phyloP scores from a whole-genome alignment of 306 rosid genomes.

The Heteromeles arbutifolia region DNA sequence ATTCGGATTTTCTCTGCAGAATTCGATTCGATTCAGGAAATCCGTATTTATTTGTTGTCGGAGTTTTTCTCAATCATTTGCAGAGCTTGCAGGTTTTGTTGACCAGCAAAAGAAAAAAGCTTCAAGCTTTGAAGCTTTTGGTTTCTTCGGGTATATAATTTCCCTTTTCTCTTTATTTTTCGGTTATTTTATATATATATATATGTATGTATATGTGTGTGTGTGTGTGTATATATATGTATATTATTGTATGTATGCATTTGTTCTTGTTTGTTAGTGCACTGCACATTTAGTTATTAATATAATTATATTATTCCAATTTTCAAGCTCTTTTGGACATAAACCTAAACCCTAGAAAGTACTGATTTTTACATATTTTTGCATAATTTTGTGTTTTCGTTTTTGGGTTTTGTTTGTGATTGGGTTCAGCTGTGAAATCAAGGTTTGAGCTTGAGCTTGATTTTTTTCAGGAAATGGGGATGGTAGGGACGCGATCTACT shows the following conservation, averaged over 20 bases:
- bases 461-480: slow-evolving; percentile 50
- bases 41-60: background rate
- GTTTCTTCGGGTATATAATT: slow-evolving; percentile 35
- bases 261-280: slow-evolving; percentile 12
- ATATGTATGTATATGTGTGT: no score
- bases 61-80: slow-evolving; percentile 1
- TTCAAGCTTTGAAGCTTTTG: background rate
- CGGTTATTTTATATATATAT: background rate
- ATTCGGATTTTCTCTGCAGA: slow-evolving; percentile 4
- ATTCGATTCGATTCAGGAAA: slow-evolving; percentile 9
- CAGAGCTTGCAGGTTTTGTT: background rate
- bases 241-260: background rate
- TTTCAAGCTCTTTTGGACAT: slow-evolving; percentile 4
- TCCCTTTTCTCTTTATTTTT: background rate
- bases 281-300: background rate
- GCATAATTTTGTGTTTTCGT: no score
- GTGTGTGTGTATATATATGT: no score
- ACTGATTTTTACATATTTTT: slow-evolving; percentile 4
- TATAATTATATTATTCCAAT: slow-evolving; percentile 11
- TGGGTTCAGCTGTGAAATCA: background rate
- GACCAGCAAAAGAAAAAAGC: background rate
- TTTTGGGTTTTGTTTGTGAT: slow-evolving; percentile 1
- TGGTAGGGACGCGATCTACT: slow-evolving; percentile 33
- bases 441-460: slow-evolving; percentile 31
- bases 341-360: slow-evolving; percentile 35